Evolutionary conservation across 768 basidiomycete genomes (phyloP), one percentile per base, ranked within the genome.

Genomic region (Kwoniella dendrophila): DNA sequence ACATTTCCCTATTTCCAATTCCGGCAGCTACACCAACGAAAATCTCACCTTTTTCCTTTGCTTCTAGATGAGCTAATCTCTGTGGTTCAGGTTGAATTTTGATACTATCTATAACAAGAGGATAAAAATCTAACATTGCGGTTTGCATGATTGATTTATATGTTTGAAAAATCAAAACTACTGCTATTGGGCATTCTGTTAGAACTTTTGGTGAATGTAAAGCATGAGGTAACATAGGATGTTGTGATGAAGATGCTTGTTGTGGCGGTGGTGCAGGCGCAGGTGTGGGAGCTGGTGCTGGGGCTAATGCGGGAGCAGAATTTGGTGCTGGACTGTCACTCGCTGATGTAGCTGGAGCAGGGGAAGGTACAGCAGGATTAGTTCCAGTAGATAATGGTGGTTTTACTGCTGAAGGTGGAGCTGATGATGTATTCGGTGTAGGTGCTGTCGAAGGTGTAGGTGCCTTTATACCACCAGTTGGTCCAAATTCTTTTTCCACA

Each of bases 181-280:
- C 86, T 12, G 91, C 87, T 82, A 94, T 88, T 4, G 90, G 90
- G 83, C 95, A 89, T 81, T 99, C 96, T 14, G 90, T 88, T 11
- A 97, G 82, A 10, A 96, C 89, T 79, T 96, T 97, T 83, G 96
- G 93, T 75, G 92, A 94, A 60, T 86, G 85, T 56, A 88, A 85
- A 48, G 88, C 87, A 7, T 86, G 86, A n/a, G 88, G 80, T 36
- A 81, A 51, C 6, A 59, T 72, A 55, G 86, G 86, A 20, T 82
- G 62, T 32, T 62, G 45, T 18, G 59, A 52, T 26, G 63, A 45
- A 24, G 59, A 51, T 22, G 63, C 32, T 20, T n/a, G n/a, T n/a
- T 54, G 57, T 36, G 60, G 52, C 5, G 52, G 51, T 55, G 68
- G 56, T 69, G 69, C 44, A 59, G 66, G 32, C 40, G 45, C 62